phyloP scores from a whole-genome alignment of 1,139 yeast genomes.

The Meyerozyma sp. region DNA sequence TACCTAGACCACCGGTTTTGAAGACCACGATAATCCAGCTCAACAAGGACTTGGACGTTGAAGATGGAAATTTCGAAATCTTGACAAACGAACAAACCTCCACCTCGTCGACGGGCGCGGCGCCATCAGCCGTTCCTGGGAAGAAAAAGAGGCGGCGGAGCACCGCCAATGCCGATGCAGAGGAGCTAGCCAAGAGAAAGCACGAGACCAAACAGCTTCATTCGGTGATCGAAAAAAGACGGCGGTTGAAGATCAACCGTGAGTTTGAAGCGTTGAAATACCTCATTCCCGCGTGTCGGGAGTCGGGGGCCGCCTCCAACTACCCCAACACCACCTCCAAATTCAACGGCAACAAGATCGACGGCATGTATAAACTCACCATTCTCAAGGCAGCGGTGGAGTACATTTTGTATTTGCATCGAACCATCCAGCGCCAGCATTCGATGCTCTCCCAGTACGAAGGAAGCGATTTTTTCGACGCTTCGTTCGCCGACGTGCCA shows the following conservation, averaged over 20 bases:
- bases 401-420: constrained; percentile 66
- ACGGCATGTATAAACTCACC: constrained; percentile 76
- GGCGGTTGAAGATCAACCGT: constrained; percentile 73
- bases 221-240: constrained; percentile 72
- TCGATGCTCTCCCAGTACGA: constrained; percentile 21
- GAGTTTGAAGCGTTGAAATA: constrained; percentile 79
- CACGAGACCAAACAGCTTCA: constrained; percentile 63
- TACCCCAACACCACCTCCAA: constrained; percentile 8
- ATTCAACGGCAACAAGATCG: constrained; percentile 36
- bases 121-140: constrained; percentile 7
- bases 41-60: constrained; percentile 42
- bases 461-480: constrained; percentile 27
- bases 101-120: constrained; percentile 5
- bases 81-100: constrained; percentile 31
- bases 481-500: constrained; percentile 46
- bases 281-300: constrained; percentile 73
- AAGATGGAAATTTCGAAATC: constrained; percentile 38
- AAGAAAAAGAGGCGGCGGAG: constrained; percentile 46
- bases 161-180: constrained; percentile 41
- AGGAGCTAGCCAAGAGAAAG: constrained; percentile 50
- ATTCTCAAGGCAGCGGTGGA: constrained; percentile 78
- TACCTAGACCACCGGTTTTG: constrained; percentile 58
- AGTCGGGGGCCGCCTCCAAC: constrained; percentile 16
- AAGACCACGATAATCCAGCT: constrained; percentile 60
- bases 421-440: constrained; percentile 46